Percentiles rank a stretch among this genome's conserved stretches.
These are phyloP conservation scores for Grigorovia jiainica DNA, from an alignment of 805 yeast genomes.

Conservation along the genomic window DNA sequence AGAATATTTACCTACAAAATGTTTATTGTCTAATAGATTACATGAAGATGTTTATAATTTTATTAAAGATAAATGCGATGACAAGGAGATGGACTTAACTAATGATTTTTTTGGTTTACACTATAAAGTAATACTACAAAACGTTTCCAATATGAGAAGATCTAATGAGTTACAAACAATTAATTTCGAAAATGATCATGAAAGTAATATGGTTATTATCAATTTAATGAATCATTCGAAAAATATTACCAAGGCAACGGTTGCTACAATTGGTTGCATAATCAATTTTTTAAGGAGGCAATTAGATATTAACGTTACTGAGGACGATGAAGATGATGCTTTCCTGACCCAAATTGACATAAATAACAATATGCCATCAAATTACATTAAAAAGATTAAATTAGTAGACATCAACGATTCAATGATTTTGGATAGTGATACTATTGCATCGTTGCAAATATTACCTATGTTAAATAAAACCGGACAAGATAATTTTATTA, in stretches of 20 bases:
- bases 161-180: slow-evolving; percentile 1
- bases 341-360: neutral
- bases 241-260: slow-evolving; percentile 5
- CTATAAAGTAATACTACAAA: slow-evolving; percentile 9
- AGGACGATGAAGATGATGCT: neutral
- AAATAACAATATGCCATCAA: neutral
- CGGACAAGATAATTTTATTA: slow-evolving; percentile 10
- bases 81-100: too few relatives aligned
- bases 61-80: slow-evolving; percentile 6
- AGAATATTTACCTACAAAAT: slow-evolving; percentile 11
- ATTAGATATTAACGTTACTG: neutral
- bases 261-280: slow-evolving; percentile 8
- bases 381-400: slow-evolving; percentile 3
- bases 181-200: neutral
- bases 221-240: slow-evolving; percentile 1
- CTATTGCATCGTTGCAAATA: slow-evolving; percentile 18
- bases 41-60: slow-evolving; percentile 7
- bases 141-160: slow-evolving; percentile 7
- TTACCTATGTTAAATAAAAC: slow-evolving; percentile 10
- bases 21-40: slow-evolving; percentile 14
- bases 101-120: neutral
- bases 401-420: slow-evolving; percentile 7
- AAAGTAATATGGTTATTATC: neutral
- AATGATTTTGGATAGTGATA: slow-evolving; percentile 20
- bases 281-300: slow-evolving; percentile 1